phyloP scores from a whole-genome alignment of 352 stramenopile genomes.

The Saprolegnia diclina region DNA sequence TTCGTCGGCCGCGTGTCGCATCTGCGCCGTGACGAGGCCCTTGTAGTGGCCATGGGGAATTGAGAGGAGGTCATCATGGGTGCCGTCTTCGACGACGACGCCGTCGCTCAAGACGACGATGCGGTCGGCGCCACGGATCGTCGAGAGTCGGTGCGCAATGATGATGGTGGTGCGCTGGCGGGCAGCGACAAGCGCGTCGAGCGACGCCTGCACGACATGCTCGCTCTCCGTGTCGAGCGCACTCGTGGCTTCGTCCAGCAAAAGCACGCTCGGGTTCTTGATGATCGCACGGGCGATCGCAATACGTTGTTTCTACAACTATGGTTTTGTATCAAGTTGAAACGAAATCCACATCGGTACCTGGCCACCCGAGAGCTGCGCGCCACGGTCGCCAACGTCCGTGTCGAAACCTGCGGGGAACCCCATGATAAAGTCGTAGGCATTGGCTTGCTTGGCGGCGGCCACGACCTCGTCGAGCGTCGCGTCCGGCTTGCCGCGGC shows the following conservation, averaged over 20 bases:
- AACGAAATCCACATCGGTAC: not conserved
- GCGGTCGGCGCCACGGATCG: conserved; percentile 59
- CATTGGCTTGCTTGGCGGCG: conserved; percentile 28
- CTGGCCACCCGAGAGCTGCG: conserved; percentile 29
- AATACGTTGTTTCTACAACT: conserved; percentile 75
- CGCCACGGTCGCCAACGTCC: conserved; percentile 22
- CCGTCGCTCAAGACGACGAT: conserved; percentile 58
- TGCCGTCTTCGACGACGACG: conserved; percentile 52
- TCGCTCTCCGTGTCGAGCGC: conserved; percentile 53
- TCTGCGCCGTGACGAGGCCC: conserved; percentile 16
- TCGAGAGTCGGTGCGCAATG: conserved; percentile 71
- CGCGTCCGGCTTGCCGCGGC: conserved; percentile 18
- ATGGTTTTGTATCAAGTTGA: not conserved
- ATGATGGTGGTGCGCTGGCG: conserved; percentile 51
- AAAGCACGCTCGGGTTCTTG: conserved; percentile 51
- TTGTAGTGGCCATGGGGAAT: conserved; percentile 22
- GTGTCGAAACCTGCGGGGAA: conserved; percentile 29
- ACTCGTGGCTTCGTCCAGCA: conserved; percentile 78
- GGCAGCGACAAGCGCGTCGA: conserved; percentile 44
- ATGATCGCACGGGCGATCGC: conserved; percentile 79
- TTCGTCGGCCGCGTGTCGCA: not conserved
- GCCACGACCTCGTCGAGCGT: conserved; percentile 28
- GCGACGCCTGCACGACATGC: conserved; percentile 45
- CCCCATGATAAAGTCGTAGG: conserved; percentile 27
- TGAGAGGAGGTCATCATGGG: conserved; percentile 29